Evolutionary conservation across 2,329 filamentous ascomycete species (phyloP), one percentile per base, ranked within the genome.

Genomic region (Epichloe sp.): DNA sequence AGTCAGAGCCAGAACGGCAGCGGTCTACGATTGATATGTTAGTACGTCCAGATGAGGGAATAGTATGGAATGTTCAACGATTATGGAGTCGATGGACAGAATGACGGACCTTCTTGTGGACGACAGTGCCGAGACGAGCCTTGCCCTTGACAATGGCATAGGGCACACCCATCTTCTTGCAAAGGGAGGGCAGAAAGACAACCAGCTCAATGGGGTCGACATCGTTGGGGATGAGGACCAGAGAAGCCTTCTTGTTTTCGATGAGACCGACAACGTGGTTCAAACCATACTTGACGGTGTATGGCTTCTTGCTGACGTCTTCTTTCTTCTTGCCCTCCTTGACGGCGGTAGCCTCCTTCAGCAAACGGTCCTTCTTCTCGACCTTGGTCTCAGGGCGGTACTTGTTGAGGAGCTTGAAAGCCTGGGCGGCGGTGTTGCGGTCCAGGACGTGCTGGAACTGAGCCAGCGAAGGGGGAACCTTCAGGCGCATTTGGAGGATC

Each of bases 241-340:
- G 83, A 58, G 88, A 84, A 61, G 93, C 91, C 86, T 98, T 98
- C 88, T 98, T 98, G 83, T 96, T 96, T 85, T 95, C 89, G 65
- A 95, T 87, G 64, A 95, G 81, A 61, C 88, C 89, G 62, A 95
- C 89, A 60, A 98, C 93, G 81, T 98, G 93, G 86, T 98, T 98
- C 67, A 98, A 85, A 79, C 93, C 93, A 77, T 96, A 98, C 85
- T 98, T 98, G 82, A 93, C 90, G 62, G 86, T 78, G 77, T 96
- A 98, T 68, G 93, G 93, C 87, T 98, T 98, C 88, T 97, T 97
- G 86, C 82, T 88, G 71, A 95, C 91, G 67, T 95, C 90, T 82
- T 98, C 94, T 87, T 97, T 97, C 87, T 97, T 98, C 87, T 97
- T 96, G 74, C 94, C 93, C 75, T 97, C 90, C 72, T 89, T 84